Conservation (phyloP, 495 filamentous ascomycete species). For the Neurospora sp. region DNA sequence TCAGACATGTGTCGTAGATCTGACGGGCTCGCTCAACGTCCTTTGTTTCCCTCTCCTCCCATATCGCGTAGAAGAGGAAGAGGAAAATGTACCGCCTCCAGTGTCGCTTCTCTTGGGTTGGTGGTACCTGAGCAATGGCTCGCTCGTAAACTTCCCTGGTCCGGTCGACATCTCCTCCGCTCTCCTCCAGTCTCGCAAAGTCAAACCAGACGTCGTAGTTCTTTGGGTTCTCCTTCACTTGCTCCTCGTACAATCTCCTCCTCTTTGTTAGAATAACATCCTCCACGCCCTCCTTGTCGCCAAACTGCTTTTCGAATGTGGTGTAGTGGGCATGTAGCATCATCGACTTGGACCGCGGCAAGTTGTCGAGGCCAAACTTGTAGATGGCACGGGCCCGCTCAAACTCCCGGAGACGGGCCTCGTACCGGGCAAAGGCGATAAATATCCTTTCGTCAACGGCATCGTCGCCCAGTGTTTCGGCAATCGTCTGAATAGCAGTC, state of each 20-base stretch:
- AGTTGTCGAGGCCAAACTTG: constrained; percentile 87
- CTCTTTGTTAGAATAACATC: constrained; percentile 92
- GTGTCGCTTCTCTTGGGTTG: constrained; percentile 92
- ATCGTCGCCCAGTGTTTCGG: constrained; percentile 84
- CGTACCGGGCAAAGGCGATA: constrained; percentile 83
- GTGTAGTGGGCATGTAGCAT: constrained; percentile 86
- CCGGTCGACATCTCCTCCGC: constrained; percentile 63
- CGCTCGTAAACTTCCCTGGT: constrained; percentile 91
- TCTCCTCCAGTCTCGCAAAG: constrained; percentile 84
- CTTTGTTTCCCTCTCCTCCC: constrained; percentile 78
- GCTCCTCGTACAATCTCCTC: constrained; percentile 86
- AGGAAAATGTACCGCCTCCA: constrained; percentile 97
- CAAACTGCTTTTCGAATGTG: constrained; percentile 96
- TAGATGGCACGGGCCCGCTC: constrained; percentile 94
- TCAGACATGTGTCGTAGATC: constrained; percentile 82
- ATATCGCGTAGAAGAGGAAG: constrained; percentile 94
- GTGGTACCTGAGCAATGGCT: constrained; percentile 91
- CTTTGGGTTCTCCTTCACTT: constrained; percentile 81
- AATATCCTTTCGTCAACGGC: constrained; percentile 97
- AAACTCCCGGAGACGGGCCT: constrained; percentile 88
- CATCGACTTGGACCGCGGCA: constrained; percentile 79
- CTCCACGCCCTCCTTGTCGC: constrained; percentile 87
- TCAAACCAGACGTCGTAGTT: constrained; percentile 98
- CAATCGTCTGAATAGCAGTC: constrained; percentile 76
- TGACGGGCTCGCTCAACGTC: constrained; percentile 75